phyloP scores from a whole-genome alignment of 2,329 filamentous ascomycete genomes.

The Furcasterigmium furcatum region DNA sequence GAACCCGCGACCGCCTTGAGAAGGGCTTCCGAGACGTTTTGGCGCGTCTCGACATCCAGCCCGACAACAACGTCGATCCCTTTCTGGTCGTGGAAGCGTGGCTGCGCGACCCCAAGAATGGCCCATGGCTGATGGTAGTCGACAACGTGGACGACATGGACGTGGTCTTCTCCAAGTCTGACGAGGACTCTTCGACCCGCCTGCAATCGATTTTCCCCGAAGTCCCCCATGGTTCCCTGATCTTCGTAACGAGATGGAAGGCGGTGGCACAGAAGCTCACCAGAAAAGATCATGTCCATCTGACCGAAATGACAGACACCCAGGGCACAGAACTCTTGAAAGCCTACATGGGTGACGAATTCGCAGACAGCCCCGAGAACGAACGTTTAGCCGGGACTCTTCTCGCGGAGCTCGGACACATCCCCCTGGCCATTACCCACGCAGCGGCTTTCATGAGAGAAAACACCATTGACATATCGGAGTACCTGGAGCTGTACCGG shows the following conservation, averaged over 20 bases:
- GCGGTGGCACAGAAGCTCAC: constrained; percentile 1
- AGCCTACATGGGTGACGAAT: background rate
- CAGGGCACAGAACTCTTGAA: background rate
- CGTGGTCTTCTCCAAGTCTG: background rate
- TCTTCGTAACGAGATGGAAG: constrained; percentile 1
- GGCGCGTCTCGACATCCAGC: background rate
- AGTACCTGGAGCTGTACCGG: constrained; percentile 1
- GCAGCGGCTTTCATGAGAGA: constrained; percentile 1
- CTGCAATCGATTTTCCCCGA: background rate
- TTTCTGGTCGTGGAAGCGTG: background rate
- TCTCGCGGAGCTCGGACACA: background rate
- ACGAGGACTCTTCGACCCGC: background rate
- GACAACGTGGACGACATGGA: constrained; percentile 1
- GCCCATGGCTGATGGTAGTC: background rate
- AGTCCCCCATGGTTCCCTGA: background rate
- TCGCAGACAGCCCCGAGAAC: background rate
- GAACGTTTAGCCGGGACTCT: background rate
- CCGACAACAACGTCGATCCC: background rate
- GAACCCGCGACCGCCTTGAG: background rate
- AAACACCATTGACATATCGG: background rate
- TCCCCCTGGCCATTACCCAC: background rate
- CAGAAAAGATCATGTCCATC: background rate
- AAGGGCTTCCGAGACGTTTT: constrained; percentile 1
- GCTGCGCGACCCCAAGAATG: constrained; percentile 1
- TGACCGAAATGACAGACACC: background rate